Percentiles rank a stretch among this genome's conserved stretches.
These are phyloP conservation scores for Cladophialophora immunda DNA, from an alignment of 2,329 filamentous ascomycete species.

Conservation along the genomic window DNA sequence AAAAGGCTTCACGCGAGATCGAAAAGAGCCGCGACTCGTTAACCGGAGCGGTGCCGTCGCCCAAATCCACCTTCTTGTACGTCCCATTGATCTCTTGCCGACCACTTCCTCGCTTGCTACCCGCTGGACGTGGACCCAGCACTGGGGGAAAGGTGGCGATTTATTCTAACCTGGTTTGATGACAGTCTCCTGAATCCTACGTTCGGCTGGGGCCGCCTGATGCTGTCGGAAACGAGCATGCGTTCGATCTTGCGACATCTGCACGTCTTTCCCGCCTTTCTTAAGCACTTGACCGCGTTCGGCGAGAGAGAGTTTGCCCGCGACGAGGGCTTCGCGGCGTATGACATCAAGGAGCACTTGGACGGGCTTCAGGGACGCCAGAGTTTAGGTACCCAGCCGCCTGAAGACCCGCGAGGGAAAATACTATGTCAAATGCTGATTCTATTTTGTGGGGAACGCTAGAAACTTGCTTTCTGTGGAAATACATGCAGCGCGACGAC, in stretches of 20 bases:
- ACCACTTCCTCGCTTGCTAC: neutral
- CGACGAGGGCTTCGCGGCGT: conserved; percentile 4
- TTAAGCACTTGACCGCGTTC: conserved; percentile 9
- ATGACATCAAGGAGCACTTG: conserved; percentile 8
- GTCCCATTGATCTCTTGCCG: neutral
- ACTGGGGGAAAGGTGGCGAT: neutral
- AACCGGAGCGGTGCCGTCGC: neutral
- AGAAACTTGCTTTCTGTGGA: conserved; percentile 16
- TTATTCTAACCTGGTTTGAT: neutral
- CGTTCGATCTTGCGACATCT: conserved; percentile 1
- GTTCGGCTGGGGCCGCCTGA: conserved; percentile 12
- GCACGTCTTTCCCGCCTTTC: neutral
- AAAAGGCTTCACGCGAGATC: conserved; percentile 1
- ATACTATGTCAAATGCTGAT: neutral
- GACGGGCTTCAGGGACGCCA: neutral
- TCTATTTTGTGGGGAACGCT: neutral
- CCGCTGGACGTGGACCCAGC: neutral
- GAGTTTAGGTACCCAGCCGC: neutral
- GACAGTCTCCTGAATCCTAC: conserved; percentile 15
- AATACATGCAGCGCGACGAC: conserved; percentile 8
- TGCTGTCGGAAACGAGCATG: conserved; percentile 10
- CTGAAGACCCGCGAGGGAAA: neutral
- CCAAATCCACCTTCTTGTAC: conserved; percentile 13
- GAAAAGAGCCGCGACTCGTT: neutral
- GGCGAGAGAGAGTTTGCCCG: conserved; percentile 5